Conservation (phyloP, 2,329 filamentous ascomycete genomes). For the Fusarium chuoi region DNA sequence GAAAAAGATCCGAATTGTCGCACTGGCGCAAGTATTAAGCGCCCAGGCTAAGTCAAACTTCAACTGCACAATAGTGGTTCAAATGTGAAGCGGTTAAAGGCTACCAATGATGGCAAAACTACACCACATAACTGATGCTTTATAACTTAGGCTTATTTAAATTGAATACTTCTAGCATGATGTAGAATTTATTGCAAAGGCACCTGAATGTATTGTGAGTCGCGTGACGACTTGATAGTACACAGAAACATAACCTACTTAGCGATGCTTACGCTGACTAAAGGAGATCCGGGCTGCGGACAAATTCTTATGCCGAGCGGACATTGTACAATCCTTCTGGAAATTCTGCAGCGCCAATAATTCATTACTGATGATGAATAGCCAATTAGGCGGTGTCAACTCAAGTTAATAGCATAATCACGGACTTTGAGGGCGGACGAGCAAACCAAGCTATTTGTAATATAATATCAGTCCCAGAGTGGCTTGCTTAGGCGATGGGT, state of each 20-base stretch:
- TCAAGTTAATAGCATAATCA: fast-evolving
- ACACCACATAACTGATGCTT: too few relatives aligned
- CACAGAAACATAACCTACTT: neutral
- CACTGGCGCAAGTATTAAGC: too few relatives aligned
- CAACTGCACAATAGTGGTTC: too few relatives aligned
- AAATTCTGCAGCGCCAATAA: fast-evolving
- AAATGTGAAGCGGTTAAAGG: too few relatives aligned
- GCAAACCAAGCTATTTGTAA: fast-evolving
- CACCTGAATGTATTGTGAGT: neutral
- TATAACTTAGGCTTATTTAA: too few relatives aligned
- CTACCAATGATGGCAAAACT: too few relatives aligned
- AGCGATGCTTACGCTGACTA: neutral
- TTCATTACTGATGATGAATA: fast-evolving
- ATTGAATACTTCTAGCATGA: too few relatives aligned
- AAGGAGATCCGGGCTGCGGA: neutral
- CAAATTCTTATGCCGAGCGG: neutral
- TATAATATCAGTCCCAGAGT: fast-evolving
- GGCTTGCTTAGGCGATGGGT: fast-evolving
- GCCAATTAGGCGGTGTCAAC: neutral
- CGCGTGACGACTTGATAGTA: fast-evolving
- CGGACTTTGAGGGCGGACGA: neutral
- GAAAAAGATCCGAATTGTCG: too few relatives aligned
- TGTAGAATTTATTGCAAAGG: too few relatives aligned
- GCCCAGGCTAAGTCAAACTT: too few relatives aligned
- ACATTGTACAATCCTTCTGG: neutral